phyloP scores from a whole-genome alignment of 2,329 filamentous ascomycete genomes.

The Sporothrix sp. region DNA sequence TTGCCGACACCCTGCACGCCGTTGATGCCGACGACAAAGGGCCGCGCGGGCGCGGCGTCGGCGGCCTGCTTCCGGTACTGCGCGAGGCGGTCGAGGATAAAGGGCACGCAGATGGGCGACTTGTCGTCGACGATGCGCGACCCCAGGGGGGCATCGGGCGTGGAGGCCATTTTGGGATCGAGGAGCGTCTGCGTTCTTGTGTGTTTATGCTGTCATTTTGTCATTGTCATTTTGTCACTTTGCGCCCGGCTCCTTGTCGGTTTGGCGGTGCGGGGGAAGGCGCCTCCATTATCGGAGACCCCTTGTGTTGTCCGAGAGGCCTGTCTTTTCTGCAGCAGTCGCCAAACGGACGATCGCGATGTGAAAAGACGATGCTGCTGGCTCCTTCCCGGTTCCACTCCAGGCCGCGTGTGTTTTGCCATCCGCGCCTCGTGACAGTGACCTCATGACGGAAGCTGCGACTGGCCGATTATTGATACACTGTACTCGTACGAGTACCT shows the following conservation, averaged over 20 bases:
- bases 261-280: background rate
- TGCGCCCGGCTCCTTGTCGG: too few species aligned
- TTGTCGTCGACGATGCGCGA: conserved; percentile 62
- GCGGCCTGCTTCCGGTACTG: conserved; percentile 1
- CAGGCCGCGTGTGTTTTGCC: too few species aligned
- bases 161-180: conserved; percentile 15
- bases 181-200: background rate
- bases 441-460: conserved; percentile 2
- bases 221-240: background rate
- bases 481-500: too few species aligned
- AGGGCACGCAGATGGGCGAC: conserved; percentile 65
- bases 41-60: conserved; percentile 30
- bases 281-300: background rate
- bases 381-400: too few species aligned
- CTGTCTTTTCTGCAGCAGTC: too few species aligned
- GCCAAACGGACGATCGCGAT: too few species aligned
- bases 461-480: conserved; percentile 5
- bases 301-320: too few species aligned
- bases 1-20: conserved; percentile 90
- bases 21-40: conserved; percentile 81
- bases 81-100: conserved; percentile 52
- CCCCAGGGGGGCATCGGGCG: conserved; percentile 23
- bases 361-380: too few species aligned
- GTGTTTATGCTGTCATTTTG: background rate
- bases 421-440: too few species aligned